Evolutionary conservation across 805 yeast species (phyloP), one percentile per base, ranked within the genome.

Genomic region (Ogataea ganodermae): DNA sequence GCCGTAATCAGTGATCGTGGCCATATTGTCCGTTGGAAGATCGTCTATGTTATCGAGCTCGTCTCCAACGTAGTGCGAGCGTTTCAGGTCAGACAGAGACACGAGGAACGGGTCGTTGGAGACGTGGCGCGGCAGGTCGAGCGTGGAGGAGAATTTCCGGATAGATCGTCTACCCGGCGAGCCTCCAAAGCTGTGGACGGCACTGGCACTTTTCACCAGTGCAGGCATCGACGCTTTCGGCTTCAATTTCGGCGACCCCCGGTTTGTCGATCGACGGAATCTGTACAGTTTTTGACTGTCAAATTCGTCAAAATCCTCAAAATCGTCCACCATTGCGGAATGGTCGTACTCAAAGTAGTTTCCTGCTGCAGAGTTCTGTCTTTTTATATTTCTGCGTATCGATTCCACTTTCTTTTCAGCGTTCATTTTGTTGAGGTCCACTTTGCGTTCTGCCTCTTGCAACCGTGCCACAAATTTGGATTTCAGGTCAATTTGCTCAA

Each of bases 191-290:
- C 48, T 26, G 2, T 52, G 42, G 27, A 33, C 42, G 2, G 49
- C 17, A 9, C 45, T 42, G 10, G 48, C 24, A n/a, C 49, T 47
- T 42, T 44, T 46, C 42, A 33, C 45, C 45, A 65, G 36, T 1
- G 52, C 47, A 12, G 69, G 68, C 56, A 62, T 50, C 2, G 69
- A 65, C 6, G 50, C 41, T 42, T 65, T 62, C 23, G 54, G 45
- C 2, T 48, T 33, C 38, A 62, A 38, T 13, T 41, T 31, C 28
- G 21, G 26, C 9, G 53, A 51, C 16, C 47, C 32, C 9, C 36
- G 10, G 23, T 22, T 20, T n/a, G 35, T 49, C 10, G 49, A 45
- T 6, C 54, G 35, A 17, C 48, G 49, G 42, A 61, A 62, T 17
- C 53, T 52, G n/a, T 45, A 45, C 16, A 63, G 28, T 42, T 57